Percentiles rank a stretch among this genome's conserved stretches.
These are phyloP conservation scores for Hanseniaspora pseudoguilliermondii DNA, from an alignment of 805 yeast species.

Conservation along the genomic window DNA sequence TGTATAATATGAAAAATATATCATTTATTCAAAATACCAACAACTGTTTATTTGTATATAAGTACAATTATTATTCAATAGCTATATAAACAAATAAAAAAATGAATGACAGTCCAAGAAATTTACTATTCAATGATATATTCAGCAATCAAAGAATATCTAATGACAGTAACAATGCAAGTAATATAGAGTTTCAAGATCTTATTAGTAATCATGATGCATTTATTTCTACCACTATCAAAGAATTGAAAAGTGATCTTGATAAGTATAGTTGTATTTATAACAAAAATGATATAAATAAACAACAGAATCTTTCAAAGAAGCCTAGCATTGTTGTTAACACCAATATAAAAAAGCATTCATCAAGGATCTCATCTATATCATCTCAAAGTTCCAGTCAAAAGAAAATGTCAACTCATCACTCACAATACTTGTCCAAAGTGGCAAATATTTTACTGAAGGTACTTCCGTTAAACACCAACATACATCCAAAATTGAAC, in stretches of 20 bases:
- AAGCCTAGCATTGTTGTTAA: background rate
- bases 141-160: constrained; percentile 6
- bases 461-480: constrained; percentile 55
- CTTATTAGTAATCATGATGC: background rate
- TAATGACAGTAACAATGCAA: background rate
- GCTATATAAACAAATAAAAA: no score
- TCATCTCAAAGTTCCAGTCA: constrained; percentile 23
- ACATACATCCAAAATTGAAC: constrained; percentile 52
- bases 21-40: no score
- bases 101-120: constrained; percentile 7
- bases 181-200: background rate
- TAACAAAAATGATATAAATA: background rate
- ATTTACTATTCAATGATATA: constrained; percentile 7
- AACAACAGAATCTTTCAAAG: background rate
- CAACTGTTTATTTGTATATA: no score
- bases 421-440: constrained; percentile 77
- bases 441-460: constrained; percentile 73
- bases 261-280: background rate
- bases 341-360: background rate
- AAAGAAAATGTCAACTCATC: constrained; percentile 48
- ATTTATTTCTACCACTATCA: background rate
- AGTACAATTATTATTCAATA: no score
- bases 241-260: background rate
- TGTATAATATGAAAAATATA: no score
- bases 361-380: constrained; percentile 3